Evolutionary conservation across 2,329 filamentous ascomycete genomes (phyloP), one percentile per base, ranked within the genome.

Genomic region (Zymoseptoria ardabiliae): DNA sequence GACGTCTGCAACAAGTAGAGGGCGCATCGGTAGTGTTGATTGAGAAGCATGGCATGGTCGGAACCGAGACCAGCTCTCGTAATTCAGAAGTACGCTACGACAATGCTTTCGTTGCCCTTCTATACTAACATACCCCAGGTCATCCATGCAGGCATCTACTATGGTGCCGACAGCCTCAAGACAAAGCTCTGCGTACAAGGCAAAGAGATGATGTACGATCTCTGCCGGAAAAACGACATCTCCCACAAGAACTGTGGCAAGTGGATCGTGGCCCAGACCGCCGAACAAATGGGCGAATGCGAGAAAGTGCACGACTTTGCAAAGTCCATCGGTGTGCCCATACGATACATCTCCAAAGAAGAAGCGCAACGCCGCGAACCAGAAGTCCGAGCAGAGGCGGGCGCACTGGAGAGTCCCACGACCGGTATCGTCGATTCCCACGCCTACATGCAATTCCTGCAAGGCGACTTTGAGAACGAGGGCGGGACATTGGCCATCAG

Each of bases 61-160:
- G 92, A 54, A 93, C 85, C 25, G 92, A 97, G 77, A 96, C 91
- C 0, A 92, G 88, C 63, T 90, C 88, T 65, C 86, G 92, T 66
- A 97, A 96, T 78, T 93, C 89, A 70, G 92, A 97, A 82, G 84
- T 85, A 69, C 59, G 64, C 54, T 20, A 30, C 30, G 21, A 51
- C 20, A 19, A 41, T 53, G 45, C 25, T 13, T 50, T 22, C n/a
- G n/a, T 11, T 13, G 6, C n/a, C 11, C 7, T 7, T 57, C 41
- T 20, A 21, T 59, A 28, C 45, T 60, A 21, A 58, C 54, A 19
- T 53, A 21, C 56, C 17, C 2, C 55, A 85, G 83, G 93, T 97
- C 58, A 95, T 99, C 68, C 94, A 99, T 73, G 94, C 90, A 1
- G 94, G 94, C 13, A 82, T 97, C 64, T 97, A 97, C 81, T 97